These are phyloP conservation scores for Moricandia moricandioides DNA, from an alignment of 345 rosid genomes.

Conservation along the genomic window DNA sequence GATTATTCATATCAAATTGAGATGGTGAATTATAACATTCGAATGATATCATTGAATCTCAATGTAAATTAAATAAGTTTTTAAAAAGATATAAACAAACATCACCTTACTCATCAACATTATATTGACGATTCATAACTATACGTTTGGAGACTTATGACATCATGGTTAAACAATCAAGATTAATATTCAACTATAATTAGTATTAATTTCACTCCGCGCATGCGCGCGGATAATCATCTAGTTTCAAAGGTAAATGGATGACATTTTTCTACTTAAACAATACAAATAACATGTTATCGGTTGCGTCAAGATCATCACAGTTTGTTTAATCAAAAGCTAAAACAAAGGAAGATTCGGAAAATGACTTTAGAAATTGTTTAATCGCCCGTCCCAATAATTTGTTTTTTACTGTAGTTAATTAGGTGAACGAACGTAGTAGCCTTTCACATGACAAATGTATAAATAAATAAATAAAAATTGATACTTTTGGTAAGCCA, in stretches of 20 bases:
- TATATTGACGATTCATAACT: no score
- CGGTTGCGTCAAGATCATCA: slow-evolving; percentile 16
- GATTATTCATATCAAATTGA: no score
- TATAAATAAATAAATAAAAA: neutral
- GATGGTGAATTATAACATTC: no score
- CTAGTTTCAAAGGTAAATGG: neutral
- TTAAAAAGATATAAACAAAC: no score
- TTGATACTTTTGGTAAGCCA: neutral
- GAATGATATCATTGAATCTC: no score
- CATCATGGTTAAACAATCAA: no score
- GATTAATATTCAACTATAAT: no score
- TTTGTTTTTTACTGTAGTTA: neutral
- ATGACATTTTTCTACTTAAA: neutral
- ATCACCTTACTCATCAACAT: no score
- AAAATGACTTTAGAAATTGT: neutral
- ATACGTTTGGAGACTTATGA: no score
- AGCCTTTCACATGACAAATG: slow-evolving; percentile 11
- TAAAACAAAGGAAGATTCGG: slow-evolving; percentile 19
- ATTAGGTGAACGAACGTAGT: slow-evolving; percentile 16
- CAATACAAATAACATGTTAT: slow-evolving; percentile 5
- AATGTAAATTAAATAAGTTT: no score
- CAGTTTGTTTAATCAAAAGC: slow-evolving; percentile 4
- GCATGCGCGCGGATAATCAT: no score
- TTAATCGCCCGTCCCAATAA: slow-evolving; percentile 11
- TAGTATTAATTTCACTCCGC: no score